Conservation (phyloP, 2,329 filamentous ascomycete genomes). For the Trichoderma sp. region DNA sequence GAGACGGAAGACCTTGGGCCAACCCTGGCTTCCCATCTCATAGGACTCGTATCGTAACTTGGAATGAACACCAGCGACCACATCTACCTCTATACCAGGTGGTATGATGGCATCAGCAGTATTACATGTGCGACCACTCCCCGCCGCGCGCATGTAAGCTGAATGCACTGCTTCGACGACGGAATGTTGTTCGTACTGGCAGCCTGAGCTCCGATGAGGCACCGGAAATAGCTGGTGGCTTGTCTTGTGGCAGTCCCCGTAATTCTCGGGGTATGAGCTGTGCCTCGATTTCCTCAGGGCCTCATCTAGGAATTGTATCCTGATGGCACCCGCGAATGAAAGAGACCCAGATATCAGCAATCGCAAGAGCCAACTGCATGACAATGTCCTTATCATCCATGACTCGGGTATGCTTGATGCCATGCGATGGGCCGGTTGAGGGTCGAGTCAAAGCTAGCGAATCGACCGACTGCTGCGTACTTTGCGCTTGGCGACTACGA, state of each 20-base stretch:
- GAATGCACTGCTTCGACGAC: slow-evolving; percentile 18
- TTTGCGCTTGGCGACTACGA: not conserved
- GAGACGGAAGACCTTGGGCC: not conserved
- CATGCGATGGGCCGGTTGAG: slow-evolving; percentile 8
- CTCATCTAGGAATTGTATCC: too few relatives aligned
- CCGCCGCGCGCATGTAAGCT: slow-evolving; percentile 5
- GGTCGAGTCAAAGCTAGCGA: slow-evolving; percentile 10
- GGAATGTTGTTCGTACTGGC: not conserved
- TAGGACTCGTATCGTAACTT: slow-evolving; percentile 6
- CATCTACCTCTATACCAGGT: not conserved
- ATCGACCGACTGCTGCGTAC: slow-evolving; percentile 2
- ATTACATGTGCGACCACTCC: not conserved
- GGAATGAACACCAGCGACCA: not conserved
- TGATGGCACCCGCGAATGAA: too few relatives aligned
- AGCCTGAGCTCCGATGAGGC: not conserved
- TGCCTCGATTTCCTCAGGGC: not conserved
- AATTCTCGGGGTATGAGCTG: not conserved
- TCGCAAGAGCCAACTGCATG: not conserved
- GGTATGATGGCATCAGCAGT: not conserved
- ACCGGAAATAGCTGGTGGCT: not conserved
- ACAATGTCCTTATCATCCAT: not conserved
- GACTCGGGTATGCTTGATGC: slow-evolving; percentile 5
- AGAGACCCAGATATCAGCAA: not conserved
- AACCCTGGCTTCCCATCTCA: slow-evolving; percentile 12
- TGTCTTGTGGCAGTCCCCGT: not conserved